Conservation (phyloP, 148 eudicot genomes). For the Vaccinium darrowii region DNA sequence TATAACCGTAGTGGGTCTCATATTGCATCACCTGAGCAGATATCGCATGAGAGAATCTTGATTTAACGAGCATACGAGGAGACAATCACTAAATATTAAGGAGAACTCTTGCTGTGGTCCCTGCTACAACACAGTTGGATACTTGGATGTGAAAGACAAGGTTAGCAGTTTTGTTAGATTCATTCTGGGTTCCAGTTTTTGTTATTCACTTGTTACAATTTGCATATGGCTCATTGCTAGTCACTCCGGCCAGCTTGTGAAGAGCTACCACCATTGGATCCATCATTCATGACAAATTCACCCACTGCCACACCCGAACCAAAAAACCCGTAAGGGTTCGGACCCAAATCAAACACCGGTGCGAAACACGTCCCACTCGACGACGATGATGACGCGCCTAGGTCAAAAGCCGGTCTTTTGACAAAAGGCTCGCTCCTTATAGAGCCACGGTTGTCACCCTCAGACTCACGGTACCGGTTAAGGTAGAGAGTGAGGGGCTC, state of each 20-base stretch:
- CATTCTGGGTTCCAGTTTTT: no score
- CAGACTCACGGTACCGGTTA: slow-evolving; percentile 72
- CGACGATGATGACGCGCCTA: slow-evolving; percentile 11
- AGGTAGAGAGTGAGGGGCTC: slow-evolving; percentile 86
- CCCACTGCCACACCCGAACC: slow-evolving; percentile 31
- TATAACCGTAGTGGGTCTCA: not conserved
- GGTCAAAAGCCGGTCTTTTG: slow-evolving; percentile 35
- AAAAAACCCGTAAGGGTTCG: slow-evolving; percentile 34
- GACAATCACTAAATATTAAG: not conserved
- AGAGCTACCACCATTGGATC: not conserved
- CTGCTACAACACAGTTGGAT: not conserved
- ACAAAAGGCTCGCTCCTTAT: slow-evolving; percentile 54
- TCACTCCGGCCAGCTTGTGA: no score
- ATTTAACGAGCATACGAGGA: not conserved
- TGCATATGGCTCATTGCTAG: no score
- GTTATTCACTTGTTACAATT: no score
- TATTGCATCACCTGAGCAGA: not conserved
- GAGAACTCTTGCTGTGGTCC: not conserved
- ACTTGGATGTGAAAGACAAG: not conserved
- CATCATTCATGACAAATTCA: slow-evolving; percentile 39
- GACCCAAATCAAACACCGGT: slow-evolving; percentile 47
- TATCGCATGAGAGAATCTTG: not conserved
- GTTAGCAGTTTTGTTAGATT: not conserved
- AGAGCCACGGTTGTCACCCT: slow-evolving; percentile 67
- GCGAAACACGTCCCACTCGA: slow-evolving; percentile 18